Evolutionary conservation across 1,284 basidiomycete genomes (phyloP), one percentile per base, ranked within the genome.

Genomic region (Termitomyces sp.): DNA sequence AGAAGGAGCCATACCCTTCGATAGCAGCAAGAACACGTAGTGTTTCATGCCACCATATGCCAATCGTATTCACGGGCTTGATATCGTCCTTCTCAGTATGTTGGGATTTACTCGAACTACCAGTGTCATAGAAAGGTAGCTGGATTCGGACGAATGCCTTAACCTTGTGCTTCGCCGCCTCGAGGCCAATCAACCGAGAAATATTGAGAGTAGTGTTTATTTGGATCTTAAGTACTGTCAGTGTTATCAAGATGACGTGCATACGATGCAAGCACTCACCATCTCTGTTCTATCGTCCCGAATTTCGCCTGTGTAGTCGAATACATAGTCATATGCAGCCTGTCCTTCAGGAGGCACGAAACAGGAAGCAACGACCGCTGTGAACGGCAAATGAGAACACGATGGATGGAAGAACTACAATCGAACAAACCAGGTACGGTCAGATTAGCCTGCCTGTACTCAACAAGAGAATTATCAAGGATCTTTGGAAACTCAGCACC

Each of bases 21-120:
- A 94, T 85, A n/a, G 81, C 79, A 38, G 84, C 90, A 57, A 94
- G 67, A 62, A 83, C 84, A 33, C 92, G 80, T 40, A 92, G 71
- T 1, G 87, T 83, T 74, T 94, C 92, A 64, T 94, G 92, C 91
- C 92, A 94, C 92, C 92, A 95, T 21, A 78, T 82, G 10, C 92
- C 92, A 52, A 86, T 73, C 4, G 84, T 78, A 31, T 85, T 87
- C 47, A 81, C 74, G 0, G 92, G 92, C 64, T 87, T 87, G 36
- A 87, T 72, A 57, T 88, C 84, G 56, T 89, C 85, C 65, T 83
- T 86, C 73, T 94, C 92, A 46, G 80, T 73, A 58, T 88, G 82
- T 12, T 76, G 63, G 26, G 79, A 75, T 68, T 88, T 90, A 56
- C 80, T 81, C 34, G 62, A 60, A 42, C 43, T 53, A 4, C 82